A percentile compares a stretch with the other conserved stretches of the same genome.
These are phyloP conservation scores for Xeromyces bisporus DNA, from an alignment of 495 filamentous ascomycete species.

Conservation along the genomic window DNA sequence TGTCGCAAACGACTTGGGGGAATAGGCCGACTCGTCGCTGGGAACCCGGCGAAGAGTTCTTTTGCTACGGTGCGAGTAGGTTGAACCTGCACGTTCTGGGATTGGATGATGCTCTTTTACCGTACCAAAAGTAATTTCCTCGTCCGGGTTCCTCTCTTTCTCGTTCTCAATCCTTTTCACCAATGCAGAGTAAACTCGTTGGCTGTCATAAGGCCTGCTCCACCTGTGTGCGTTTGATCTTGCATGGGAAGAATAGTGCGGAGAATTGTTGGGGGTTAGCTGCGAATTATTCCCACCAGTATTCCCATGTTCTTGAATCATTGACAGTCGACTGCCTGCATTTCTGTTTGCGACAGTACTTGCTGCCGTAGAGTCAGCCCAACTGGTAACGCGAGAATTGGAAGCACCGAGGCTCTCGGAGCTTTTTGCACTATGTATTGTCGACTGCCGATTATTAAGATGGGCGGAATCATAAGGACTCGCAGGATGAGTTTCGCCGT, in stretches of 20 bases:
- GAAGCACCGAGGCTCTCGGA: conserved; percentile 33
- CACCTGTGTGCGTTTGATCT: conserved; percentile 6
- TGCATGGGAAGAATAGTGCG: conserved; percentile 5
- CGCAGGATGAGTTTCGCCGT: conserved; percentile 5
- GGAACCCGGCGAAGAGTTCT: conserved; percentile 16
- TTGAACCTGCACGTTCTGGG: conserved; percentile 17
- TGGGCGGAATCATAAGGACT: conserved; percentile 23
- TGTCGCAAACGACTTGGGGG: conserved; percentile 16
- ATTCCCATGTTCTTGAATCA: conserved; percentile 47
- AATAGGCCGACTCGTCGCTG: conserved; percentile 18
- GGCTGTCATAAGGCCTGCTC: conserved; percentile 34
- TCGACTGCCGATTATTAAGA: conserved; percentile 15
- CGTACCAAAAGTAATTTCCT: conserved; percentile 16
- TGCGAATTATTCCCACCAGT: conserved; percentile 21
- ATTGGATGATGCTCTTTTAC: conserved; percentile 17
- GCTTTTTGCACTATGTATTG: conserved; percentile 18
- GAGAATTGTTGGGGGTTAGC: conserved; percentile 2
- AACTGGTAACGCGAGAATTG: conserved; percentile 58
- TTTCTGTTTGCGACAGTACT: conserved; percentile 27
- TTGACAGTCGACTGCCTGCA: conserved; percentile 34
- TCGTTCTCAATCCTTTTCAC: conserved; percentile 43
- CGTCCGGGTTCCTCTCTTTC: conserved; percentile 11
- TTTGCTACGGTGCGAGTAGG: conserved; percentile 14
- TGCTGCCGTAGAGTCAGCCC: conserved; percentile 46
- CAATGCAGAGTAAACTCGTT: conserved; percentile 56